Conservation (phyloP, 805 yeast genomes). For the Candida ulmi region DNA sequence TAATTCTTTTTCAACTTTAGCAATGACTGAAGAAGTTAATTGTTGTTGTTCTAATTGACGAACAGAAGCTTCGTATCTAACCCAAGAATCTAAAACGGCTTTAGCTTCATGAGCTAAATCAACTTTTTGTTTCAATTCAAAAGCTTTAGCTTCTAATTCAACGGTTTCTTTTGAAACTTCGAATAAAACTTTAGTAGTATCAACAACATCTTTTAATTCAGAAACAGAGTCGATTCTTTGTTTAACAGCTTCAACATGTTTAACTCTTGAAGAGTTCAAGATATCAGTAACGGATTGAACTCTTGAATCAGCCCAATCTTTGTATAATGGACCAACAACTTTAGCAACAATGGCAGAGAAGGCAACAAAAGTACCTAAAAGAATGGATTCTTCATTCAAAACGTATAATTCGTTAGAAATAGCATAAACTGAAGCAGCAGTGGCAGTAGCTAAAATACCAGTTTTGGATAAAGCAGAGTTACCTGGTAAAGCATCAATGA, state of each 20-base stretch:
- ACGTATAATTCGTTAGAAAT: conserved; percentile 90
- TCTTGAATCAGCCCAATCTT: conserved; percentile 88
- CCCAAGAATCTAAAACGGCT: conserved; percentile 97
- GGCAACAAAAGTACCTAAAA: conserved; percentile 74
- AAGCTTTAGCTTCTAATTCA: conserved; percentile 88
- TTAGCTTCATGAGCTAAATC: conserved; percentile 87
- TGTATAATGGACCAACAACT: conserved; percentile 89
- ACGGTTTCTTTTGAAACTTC: conserved; percentile 96
- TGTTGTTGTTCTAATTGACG: conserved; percentile 95
- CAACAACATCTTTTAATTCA: conserved; percentile 85
- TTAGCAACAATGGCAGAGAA: conserved; percentile 74
- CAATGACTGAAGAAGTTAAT: conserved; percentile 77
- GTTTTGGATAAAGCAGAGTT: conserved; percentile 83
- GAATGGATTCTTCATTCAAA: conserved; percentile 88
- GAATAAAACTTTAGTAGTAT: conserved; percentile 86
- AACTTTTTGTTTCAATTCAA: conserved; percentile 87
- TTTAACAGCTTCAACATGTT: conserved; percentile 90
- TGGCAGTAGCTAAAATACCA: conserved; percentile 88
- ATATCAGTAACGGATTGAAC: conserved; percentile 74
- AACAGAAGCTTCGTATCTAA: conserved; percentile 93
- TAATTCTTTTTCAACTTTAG: conserved; percentile 83
- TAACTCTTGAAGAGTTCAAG: conserved; percentile 81
- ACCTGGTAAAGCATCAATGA: conserved; percentile 93
- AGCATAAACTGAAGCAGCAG: conserved; percentile 93
- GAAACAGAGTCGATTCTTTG: conserved; percentile 85